phyloP scores from a whole-genome alignment of 2,329 filamentous ascomycete genomes.

The Colletotrichum sp. region DNA sequence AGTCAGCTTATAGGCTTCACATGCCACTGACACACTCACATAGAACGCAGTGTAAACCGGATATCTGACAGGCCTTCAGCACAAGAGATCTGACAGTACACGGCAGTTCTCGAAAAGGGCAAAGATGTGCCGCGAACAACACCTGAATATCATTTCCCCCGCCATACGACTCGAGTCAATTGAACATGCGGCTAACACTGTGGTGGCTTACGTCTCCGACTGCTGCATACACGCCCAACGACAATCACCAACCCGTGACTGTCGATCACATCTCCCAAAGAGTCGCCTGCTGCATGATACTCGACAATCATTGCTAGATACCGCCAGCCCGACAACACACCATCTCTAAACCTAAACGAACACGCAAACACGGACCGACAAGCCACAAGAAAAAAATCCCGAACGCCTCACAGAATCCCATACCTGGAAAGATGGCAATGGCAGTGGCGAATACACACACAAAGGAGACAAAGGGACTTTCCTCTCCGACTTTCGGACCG shows the following conservation, averaged over 20 bases:
- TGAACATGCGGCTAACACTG: no score
- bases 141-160: not conserved
- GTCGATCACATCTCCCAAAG: not conserved
- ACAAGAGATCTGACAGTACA: not conserved
- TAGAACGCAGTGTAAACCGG: not conserved
- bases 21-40: not conserved
- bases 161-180: not conserved
- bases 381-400: not conserved
- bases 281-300: not conserved
- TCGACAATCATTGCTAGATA: not conserved
- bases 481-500: not conserved
- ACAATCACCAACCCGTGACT: not conserved
- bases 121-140: not conserved
- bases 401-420: not conserved
- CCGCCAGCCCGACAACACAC: not conserved
- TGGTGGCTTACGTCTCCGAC: not conserved
- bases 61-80: not conserved
- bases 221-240: not conserved
- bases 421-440: not conserved
- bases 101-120: not conserved
- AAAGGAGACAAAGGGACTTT: not conserved
- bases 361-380: not conserved
- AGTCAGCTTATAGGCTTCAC: not conserved
- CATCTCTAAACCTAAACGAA: not conserved
- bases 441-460: not conserved